These are phyloP conservation scores for Agrostemma githago DNA, from an alignment of 148 eudicot species.

Conservation along the genomic window DNA sequence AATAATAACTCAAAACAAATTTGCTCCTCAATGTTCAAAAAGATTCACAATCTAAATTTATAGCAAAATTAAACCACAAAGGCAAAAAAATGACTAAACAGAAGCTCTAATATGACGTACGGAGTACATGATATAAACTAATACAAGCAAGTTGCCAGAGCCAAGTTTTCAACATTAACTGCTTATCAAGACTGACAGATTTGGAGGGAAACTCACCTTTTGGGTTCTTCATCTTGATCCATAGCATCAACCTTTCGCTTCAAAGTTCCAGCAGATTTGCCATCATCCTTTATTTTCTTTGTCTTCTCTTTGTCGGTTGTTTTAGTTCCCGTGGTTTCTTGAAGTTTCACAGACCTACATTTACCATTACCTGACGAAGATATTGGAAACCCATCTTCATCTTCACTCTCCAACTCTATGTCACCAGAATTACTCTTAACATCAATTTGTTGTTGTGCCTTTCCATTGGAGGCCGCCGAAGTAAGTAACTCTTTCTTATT, in stretches of 20 bases:
- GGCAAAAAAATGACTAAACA: not conserved
- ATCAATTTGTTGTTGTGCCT: slow-evolving; percentile 38
- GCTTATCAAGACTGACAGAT: not conserved
- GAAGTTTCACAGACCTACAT: slow-evolving; percentile 21
- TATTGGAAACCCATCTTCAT: slow-evolving; percentile 94
- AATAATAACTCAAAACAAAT: not conserved
- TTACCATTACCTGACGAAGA: slow-evolving; percentile 34
- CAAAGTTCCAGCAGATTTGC: slow-evolving; percentile 26
- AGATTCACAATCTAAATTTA: not conserved
- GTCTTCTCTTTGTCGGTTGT: slow-evolving; percentile 32
- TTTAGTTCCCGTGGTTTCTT: slow-evolving; percentile 26
- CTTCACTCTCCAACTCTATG: slow-evolving; percentile 69
- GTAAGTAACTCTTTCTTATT: slow-evolving; percentile 35
- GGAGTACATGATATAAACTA: not conserved
- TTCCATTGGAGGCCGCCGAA: slow-evolving; percentile 22
- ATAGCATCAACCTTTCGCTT: slow-evolving; percentile 62
- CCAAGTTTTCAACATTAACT: not conserved
- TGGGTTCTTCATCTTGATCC: slow-evolving; percentile 32
- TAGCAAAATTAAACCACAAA: not conserved
- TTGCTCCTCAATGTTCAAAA: not conserved
- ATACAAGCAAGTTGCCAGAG: not conserved
- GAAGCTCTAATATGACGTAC: too few species aligned
- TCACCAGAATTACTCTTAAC: slow-evolving; percentile 28
- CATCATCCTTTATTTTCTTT: slow-evolving; percentile 32
- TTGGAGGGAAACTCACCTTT: slow-evolving; percentile 37